A percentile compares a stretch with the other conserved stretches of the same genome.
Evolutionary conservation across 1,284 basidiomycete genomes (phyloP).

Genomic region (Phellopilus nigrolimitatus): DNA sequence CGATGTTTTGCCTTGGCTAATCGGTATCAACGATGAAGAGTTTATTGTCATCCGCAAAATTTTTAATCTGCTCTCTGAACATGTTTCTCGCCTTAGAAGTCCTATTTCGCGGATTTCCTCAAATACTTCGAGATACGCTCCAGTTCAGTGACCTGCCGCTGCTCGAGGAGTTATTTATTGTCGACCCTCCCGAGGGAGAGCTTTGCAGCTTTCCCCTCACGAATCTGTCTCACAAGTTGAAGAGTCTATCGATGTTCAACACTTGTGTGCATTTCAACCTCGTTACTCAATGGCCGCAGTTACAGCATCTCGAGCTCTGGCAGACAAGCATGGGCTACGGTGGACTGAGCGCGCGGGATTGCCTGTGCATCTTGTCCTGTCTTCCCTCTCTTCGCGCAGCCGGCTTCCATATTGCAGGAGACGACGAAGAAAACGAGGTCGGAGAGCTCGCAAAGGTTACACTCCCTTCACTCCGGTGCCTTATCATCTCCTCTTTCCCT

Average conservation of each 20-base stretch:
- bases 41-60: background rate
- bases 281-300: constrained; percentile 6
- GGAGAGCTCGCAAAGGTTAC: background rate
- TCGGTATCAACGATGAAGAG: constrained; percentile 1
- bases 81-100: constrained; percentile 1
- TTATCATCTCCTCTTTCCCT: constrained; percentile 7
- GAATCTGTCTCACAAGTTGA: constrained; percentile 6
- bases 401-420: constrained; percentile 9
- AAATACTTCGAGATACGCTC: background rate
- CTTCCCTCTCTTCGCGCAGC: constrained; percentile 9
- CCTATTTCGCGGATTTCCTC: constrained; percentile 7
- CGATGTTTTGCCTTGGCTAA: constrained; percentile 12
- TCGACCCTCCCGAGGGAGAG: constrained; percentile 9
- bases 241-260: constrained; percentile 10
- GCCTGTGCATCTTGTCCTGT: constrained; percentile 8
- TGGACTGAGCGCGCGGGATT: constrained; percentile 11
- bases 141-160: constrained; percentile 1
- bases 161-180: constrained; percentile 11
- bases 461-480: constrained; percentile 3
- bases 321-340: constrained; percentile 2
- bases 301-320: constrained; percentile 16
- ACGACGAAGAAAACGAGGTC: constrained; percentile 3
- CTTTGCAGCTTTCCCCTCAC: constrained; percentile 1
- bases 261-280: constrained; percentile 13
- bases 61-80: background rate